Base-by-base conservation (phyloP, 192 early-diverging fungal genomes). In the Spinellus fusiger region DNA sequence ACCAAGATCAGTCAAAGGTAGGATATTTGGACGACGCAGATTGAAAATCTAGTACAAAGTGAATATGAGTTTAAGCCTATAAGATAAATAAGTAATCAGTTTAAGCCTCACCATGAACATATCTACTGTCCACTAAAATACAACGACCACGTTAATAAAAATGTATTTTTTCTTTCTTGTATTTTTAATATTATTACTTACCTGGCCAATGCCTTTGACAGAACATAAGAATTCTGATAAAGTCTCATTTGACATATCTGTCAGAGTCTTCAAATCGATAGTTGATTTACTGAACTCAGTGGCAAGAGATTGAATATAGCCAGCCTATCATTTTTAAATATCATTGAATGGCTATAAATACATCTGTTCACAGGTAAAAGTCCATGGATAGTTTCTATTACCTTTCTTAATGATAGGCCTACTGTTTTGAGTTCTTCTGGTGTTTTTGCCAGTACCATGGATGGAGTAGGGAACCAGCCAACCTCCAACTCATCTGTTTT, bases 231-330 rank as follows among this genome's bases (percentile, higher is more conserved):
- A 44, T 35, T 74, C 65, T 28, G 80, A 79, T 27, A 81, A 77
- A 13, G 82, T 76, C 5, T 70, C 82, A 55, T 86, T 84, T 1
- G 72, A 53, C 84, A 88, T 79, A 22, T 32, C 7, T 1, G 62
- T 56, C 56, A 89, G 68, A 49, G 52, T 61, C 8, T 71, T 62
- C 5, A 64, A 69, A 12, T 76, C 65, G 20, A 89, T 73, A 3
- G 71, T 66, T 10, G 79, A 81, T 44, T 80, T 73, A 25, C 71
- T 61, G 59, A 85, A 89, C 34, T 78, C 73, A 23, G 52, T 49
- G 9, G 88, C 84, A n/a, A 89, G 60, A 18, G 78, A 80, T 48
- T 74, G 79, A 25, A 89, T 62, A 55, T 89, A 89, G 59, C 86
- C 85, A 1, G 81, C 80, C 74, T 86, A 69, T 48, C 66, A 66